These are phyloP conservation scores for Naganishia friedmannii DNA, from an alignment of 768 basidiomycete genomes.

Conservation along the genomic window DNA sequence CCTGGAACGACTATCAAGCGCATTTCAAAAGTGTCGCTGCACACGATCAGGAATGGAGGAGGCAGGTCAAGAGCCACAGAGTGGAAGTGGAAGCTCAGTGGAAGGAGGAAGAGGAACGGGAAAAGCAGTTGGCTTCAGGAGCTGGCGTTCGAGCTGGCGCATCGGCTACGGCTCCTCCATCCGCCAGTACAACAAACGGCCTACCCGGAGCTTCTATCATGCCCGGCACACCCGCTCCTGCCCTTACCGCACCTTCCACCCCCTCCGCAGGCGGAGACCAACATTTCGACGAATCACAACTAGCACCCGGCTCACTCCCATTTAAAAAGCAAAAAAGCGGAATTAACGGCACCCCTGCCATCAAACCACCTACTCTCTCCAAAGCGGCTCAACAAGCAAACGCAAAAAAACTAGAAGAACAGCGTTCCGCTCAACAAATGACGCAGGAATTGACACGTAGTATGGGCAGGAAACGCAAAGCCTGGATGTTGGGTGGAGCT, in stretches of 20 bases:
- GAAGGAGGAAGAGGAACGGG: slow-evolving; percentile 19
- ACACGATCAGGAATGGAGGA: slow-evolving; percentile 21
- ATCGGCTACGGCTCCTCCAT: background rate
- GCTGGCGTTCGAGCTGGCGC: background rate
- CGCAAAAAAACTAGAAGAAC: slow-evolving; percentile 23
- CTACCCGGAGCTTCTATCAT: background rate
- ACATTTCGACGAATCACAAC: background rate
- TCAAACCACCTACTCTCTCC: slow-evolving; percentile 13
- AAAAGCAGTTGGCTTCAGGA: background rate
- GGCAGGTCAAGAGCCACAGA: slow-evolving; percentile 16
- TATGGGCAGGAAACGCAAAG: slow-evolving; percentile 15
- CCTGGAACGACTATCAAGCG: slow-evolving; percentile 10
- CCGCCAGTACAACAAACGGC: background rate
- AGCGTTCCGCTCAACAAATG: slow-evolving; percentile 21
- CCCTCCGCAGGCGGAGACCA: background rate
- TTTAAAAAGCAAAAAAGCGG: background rate
- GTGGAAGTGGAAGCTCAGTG: slow-evolving; percentile 3
- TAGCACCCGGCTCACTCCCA: background rate
- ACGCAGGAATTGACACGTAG: slow-evolving; percentile 21
- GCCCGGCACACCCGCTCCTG: background rate
- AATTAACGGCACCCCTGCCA: background rate
- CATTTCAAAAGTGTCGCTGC: slow-evolving; percentile 8
- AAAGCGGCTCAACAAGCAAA: slow-evolving; percentile 24
- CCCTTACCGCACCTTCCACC: background rate
- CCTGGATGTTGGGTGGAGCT: slow-evolving; percentile 23